phyloP scores from a whole-genome alignment of 2,329 filamentous ascomycete species.

The Pseudopyricularia javanii region DNA sequence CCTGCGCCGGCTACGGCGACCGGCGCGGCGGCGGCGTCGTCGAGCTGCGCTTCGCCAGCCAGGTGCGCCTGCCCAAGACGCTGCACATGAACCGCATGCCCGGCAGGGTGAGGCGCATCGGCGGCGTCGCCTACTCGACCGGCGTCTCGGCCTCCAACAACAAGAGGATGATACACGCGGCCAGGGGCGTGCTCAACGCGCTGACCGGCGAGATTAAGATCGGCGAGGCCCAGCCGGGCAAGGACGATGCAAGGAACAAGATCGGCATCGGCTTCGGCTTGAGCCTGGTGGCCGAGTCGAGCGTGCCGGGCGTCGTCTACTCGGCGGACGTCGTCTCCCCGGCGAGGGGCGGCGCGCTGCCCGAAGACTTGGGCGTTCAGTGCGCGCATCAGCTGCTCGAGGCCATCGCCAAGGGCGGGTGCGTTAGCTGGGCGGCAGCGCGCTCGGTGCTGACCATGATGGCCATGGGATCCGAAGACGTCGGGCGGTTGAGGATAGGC shows the following conservation, averaged over 20 bases:
- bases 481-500: conserved; percentile 73
- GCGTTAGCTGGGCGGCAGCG: conserved; percentile 59
- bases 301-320: conserved; percentile 66
- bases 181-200: conserved; percentile 74
- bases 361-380: conserved; percentile 80
- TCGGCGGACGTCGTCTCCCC: conserved; percentile 73
- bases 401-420: conserved; percentile 69
- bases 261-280: conserved; percentile 87
- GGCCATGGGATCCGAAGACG: conserved; percentile 96
- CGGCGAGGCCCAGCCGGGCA: conserved; percentile 39
- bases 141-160: conserved; percentile 91
- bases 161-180: conserved; percentile 84
- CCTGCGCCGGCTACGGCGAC: conserved; percentile 63
- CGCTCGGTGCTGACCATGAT: conserved; percentile 74
- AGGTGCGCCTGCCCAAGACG: conserved; percentile 87
- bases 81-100: conserved; percentile 73
- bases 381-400: conserved; percentile 87
- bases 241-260: conserved; percentile 47
- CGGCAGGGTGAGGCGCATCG: conserved; percentile 74
- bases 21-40: conserved; percentile 80
- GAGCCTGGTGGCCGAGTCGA: conserved; percentile 86
- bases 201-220: conserved; percentile 85
- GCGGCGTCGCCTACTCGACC: conserved; percentile 87
- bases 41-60: conserved; percentile 86
- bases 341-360: conserved; percentile 66